Conservation (phyloP, 1,139 yeast species). For the Geotrichum klebahnii region DNA sequence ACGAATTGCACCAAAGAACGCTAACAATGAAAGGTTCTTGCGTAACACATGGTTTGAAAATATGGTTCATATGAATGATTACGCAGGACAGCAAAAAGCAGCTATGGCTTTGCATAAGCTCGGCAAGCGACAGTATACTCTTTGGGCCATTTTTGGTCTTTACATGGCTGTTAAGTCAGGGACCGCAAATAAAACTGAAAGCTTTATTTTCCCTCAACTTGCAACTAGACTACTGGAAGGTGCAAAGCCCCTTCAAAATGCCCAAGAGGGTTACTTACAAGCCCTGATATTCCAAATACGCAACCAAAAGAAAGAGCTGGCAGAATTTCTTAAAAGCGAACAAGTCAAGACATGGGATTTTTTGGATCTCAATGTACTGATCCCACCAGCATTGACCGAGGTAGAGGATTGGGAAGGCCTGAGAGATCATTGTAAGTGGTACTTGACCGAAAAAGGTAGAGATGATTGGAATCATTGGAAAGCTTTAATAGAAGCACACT, state of each 20-base stretch:
- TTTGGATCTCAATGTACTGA: constrained; percentile 54
- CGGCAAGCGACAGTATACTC: constrained; percentile 38
- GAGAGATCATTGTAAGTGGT: constrained; percentile 33
- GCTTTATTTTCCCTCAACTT: constrained; percentile 50
- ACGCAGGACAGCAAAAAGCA: constrained; percentile 38
- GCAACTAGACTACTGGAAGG: constrained; percentile 53
- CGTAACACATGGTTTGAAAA: constrained; percentile 36
- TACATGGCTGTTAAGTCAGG: constrained; percentile 32
- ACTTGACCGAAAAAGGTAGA: constrained; percentile 28
- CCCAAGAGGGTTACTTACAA: constrained; percentile 59
- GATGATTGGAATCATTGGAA: constrained; percentile 41
- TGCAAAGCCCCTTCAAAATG: constrained; percentile 44
- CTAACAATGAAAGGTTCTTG: constrained; percentile 32
- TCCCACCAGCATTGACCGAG: constrained; percentile 46
- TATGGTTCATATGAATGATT: constrained; percentile 34
- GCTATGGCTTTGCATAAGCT: constrained; percentile 33
- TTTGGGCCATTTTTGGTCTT: constrained; percentile 47
- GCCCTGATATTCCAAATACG: constrained; percentile 46
- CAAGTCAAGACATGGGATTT: constrained; percentile 45
- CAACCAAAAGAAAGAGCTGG: constrained; percentile 38
- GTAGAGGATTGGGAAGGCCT: constrained; percentile 45
- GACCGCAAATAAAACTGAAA: constrained; percentile 41
- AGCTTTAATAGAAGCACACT: constrained; percentile 45
- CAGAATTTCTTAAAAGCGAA: constrained; percentile 36
- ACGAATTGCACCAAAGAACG: constrained; percentile 44